Base-by-base conservation (phyloP, 176 grass and related monocot species). In the Rhipidocladum racemiflorum region DNA sequence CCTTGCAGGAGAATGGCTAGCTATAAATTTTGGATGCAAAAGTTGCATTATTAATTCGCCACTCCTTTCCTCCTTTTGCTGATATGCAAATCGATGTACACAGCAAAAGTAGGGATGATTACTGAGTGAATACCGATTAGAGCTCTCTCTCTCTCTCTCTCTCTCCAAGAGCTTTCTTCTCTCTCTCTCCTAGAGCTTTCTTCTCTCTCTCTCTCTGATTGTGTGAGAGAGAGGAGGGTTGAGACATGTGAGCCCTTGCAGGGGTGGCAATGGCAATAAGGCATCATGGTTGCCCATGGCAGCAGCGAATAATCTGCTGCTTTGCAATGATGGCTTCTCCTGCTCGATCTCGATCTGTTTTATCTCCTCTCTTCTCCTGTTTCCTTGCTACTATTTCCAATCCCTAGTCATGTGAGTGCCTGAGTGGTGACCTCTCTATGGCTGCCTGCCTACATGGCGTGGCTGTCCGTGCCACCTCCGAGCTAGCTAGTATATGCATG, bases 271-370 rank as follows among this genome's bases (percentile, higher is more conserved):
- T 48, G 64, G 39, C 51, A 78, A 49, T 50, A 50, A 60, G 49
- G 29, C 72, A 71, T 61, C 86, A 77, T 77, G 40, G 71, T 30
- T 70, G 86, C 80, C 44, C 56, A 88, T 72, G 73, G 57, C 74
- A 88, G 66, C 24, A 88, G 66, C 34, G 80, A 88, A 83, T 65
- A 83, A 79, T 79, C 66, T 59, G 74, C 57, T 71, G 65, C 45
- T 7, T 79, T 17, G 86, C 59, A 79, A 79, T 84, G 86, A 84
- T 88, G 80, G 73, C 75, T 25, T 53, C 30, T 63, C 75, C 55
- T 13, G 14, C 8, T 49, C 17, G 4, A 17, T n/a, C 28, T 29
- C 15, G 18, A 9, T 13, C 27, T 28, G n/a, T n/a, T n/a, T 3
- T 29, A 23, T 39, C 68, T 59, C n/a, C 32, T 78, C 24, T 65